Evolutionary conservation across 108 stramenopile genomes (phyloP).

Genomic region (Stephanodiscus minutulus): DNA sequence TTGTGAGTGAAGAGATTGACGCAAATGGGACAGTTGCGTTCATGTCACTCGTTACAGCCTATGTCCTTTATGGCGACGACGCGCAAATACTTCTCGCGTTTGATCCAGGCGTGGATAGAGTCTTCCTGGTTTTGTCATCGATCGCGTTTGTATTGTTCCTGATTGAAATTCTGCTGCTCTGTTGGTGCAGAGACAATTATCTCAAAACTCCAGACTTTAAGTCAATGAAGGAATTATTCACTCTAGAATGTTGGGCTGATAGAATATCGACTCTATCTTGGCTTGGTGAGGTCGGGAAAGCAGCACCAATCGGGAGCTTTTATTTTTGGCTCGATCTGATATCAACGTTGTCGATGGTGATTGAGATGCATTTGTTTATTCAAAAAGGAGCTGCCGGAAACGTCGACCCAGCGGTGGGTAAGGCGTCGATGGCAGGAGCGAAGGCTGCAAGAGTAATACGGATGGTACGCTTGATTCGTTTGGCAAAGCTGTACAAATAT

Average conservation of each 20-base stretch:
- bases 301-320: conserved; percentile 56
- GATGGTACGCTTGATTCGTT: conserved; percentile 68
- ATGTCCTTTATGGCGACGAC: conserved; percentile 64
- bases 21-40: conserved; percentile 28
- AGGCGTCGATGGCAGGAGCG: conserved; percentile 44
- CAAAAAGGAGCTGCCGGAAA: too few relatives aligned
- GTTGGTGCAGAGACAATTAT: conserved; percentile 53
- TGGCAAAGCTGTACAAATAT: conserved; percentile 75
- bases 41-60: conserved; percentile 63
- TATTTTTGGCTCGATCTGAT: conserved; percentile 81
- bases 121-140: conserved; percentile 48
- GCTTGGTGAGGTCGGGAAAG: conserved; percentile 30
- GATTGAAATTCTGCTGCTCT: conserved; percentile 53
- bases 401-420: conserved; percentile 13
- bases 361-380: conserved; percentile 50
- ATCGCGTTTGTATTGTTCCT: conserved; percentile 59
- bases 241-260: conserved; percentile 13
- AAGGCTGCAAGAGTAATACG: conserved; percentile 52
- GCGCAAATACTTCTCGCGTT: conserved; percentile 41
- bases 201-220: conserved; percentile 30
- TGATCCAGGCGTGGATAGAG: conserved; percentile 42
- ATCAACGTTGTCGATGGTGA: conserved; percentile 59
- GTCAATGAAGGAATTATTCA: conserved; percentile 21
- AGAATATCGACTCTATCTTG: conserved; percentile 20
- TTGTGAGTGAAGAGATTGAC: conserved; percentile 33